phyloP scores from a whole-genome alignment of 1,284 basidiomycete genomes.

The Wolfiporia cocos region DNA sequence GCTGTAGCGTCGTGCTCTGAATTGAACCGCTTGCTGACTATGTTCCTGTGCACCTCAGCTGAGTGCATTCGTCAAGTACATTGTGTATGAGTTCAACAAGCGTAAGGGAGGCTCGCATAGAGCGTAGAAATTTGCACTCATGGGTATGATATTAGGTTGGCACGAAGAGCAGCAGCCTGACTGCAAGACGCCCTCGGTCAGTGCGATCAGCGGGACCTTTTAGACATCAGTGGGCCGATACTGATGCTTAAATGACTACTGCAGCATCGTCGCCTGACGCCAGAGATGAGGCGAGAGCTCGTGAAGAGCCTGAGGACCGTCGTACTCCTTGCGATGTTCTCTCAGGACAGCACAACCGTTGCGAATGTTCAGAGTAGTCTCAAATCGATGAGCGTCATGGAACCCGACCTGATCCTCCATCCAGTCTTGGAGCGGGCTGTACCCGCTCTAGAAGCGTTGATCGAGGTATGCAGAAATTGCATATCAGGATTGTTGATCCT shows the following conservation, averaged over 20 bases:
- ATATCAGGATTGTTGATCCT: no score
- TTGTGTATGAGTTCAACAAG: conserved; percentile 86
- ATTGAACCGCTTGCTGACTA: conserved; percentile 7
- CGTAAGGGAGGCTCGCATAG: conserved; percentile 33
- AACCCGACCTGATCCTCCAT: conserved; percentile 84
- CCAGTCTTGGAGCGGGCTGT: conserved; percentile 84
- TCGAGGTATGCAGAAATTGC: no score
- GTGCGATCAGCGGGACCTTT: no score
- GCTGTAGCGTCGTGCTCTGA: neutral
- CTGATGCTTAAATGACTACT: neutral
- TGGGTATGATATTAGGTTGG: conserved; percentile 47
- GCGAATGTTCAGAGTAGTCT: conserved; percentile 64
- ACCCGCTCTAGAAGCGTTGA: conserved; percentile 82
- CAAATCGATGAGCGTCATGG: conserved; percentile 76
- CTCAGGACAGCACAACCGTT: conserved; percentile 64
- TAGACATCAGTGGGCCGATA: neutral
- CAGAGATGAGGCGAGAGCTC: conserved; percentile 78
- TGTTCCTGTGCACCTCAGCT: conserved; percentile 35
- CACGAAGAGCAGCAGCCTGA: conserved; percentile 75
- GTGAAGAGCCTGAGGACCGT: conserved; percentile 82
- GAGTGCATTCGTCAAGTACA: conserved; percentile 80
- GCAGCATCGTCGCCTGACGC: conserved; percentile 72
- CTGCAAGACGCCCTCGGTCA: conserved; percentile 77
- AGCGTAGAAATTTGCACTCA: conserved; percentile 3
- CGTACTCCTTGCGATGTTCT: conserved; percentile 86